These are phyloP conservation scores for Fusarium hostae DNA, from an alignment of 2,329 filamentous ascomycete species.

Conservation along the genomic window DNA sequence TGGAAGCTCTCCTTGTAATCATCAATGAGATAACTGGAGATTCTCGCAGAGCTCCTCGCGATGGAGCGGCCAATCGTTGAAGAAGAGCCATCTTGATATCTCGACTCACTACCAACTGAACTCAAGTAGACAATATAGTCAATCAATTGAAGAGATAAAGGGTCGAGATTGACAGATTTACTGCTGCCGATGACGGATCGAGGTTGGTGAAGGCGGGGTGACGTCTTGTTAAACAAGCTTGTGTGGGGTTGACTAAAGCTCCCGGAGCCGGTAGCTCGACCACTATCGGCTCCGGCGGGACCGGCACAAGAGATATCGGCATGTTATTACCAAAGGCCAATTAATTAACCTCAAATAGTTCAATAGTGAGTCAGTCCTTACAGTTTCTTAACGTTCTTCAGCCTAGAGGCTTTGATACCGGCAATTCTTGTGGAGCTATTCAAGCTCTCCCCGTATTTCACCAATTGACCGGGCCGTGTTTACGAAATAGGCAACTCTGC, in stretches of 20 bases:
- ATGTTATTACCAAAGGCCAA: not conserved
- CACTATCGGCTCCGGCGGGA: constrained; percentile 27
- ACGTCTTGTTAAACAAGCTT: constrained; percentile 41
- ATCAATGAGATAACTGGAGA: constrained; percentile 42
- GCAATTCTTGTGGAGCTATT: not conserved
- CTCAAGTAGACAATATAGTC: not conserved
- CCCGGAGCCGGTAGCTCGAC: constrained; percentile 39
- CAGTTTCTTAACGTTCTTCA: not conserved
- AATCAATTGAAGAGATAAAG: not conserved
- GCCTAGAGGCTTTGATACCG: not conserved
- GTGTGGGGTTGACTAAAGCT: constrained; percentile 35
- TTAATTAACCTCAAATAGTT: not conserved
- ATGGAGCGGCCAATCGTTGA: constrained; percentile 46
- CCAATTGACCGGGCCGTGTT: not conserved
- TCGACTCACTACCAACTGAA: not conserved
- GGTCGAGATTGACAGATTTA: not conserved
- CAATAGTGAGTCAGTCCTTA: not conserved
- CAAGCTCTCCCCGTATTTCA: constrained; percentile 1
- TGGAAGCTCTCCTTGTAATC: constrained; percentile 56
- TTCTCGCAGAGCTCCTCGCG: constrained; percentile 46
- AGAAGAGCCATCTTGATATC: constrained; percentile 46
- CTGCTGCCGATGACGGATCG: constrained; percentile 6
- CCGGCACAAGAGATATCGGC: constrained; percentile 10
- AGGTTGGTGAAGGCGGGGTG: constrained; percentile 39
- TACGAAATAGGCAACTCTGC: constrained; percentile 16